A percentile compares a stretch with the other conserved stretches of the same genome.
Evolutionary conservation across 2,329 filamentous ascomycete genomes (phyloP).

Genomic region (Colletotrichum camelliae): DNA sequence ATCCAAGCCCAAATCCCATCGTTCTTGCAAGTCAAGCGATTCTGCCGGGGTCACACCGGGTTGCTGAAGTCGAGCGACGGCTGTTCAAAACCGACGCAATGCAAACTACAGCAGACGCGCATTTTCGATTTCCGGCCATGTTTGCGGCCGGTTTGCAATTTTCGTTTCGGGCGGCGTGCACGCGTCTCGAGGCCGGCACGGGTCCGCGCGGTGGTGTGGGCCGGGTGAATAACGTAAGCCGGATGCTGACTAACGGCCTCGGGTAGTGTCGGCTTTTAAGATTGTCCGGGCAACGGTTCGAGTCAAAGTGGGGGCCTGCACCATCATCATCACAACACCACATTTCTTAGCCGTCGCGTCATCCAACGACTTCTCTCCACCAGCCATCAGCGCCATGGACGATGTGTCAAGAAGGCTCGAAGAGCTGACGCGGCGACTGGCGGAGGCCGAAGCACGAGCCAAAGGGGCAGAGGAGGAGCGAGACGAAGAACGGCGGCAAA

Average conservation of each 20-base stretch:
- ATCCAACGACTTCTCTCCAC: background rate
- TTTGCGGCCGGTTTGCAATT: no score
- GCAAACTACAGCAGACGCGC: no score
- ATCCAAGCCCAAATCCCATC: no score
- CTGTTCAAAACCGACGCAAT: no score
- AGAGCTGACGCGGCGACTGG: background rate
- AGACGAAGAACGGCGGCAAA: slow-evolving; percentile 18
- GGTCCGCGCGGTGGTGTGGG: no score
- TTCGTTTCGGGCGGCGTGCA: no score
- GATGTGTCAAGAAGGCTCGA: background rate
- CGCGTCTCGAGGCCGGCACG: no score
- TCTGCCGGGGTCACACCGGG: no score
- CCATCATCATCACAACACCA: background rate
- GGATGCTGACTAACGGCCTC: background rate
- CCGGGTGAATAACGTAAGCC: no score
- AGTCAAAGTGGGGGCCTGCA: background rate
- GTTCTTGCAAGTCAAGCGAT: no score
- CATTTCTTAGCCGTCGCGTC: background rate
- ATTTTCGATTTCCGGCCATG: no score
- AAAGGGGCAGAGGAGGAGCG: slow-evolving; percentile 18
- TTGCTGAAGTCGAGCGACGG: no score
- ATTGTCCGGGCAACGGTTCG: background rate
- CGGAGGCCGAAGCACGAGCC: background rate
- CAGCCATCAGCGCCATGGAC: background rate
- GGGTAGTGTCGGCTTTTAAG: background rate